Conservation (phyloP, 192 early-diverging fungal species). For the Thamnidium elegans region DNA sequence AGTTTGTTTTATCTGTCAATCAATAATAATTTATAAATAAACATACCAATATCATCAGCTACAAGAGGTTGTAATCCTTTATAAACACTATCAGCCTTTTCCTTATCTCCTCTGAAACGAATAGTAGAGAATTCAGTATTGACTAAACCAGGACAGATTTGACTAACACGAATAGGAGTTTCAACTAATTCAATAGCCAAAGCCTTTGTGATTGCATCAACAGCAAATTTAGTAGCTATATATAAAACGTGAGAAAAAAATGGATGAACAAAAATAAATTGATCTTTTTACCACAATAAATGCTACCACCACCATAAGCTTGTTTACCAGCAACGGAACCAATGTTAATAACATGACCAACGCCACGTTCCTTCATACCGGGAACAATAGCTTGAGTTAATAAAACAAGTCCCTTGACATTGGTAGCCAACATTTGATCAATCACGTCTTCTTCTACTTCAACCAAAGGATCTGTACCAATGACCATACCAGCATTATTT, state of each 20-base stretch:
- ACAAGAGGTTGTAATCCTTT: constrained; percentile 69
- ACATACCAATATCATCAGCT: constrained; percentile 63
- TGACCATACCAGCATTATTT: constrained; percentile 80
- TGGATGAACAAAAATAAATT: background rate
- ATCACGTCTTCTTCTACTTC: constrained; percentile 24
- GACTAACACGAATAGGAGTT: constrained; percentile 69
- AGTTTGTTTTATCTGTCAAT: background rate
- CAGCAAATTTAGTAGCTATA: constrained; percentile 62
- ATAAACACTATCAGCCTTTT: constrained; percentile 71
- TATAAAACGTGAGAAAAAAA: background rate
- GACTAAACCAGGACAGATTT: constrained; percentile 76
- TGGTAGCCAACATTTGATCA: constrained; percentile 67
- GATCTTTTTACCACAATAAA: constrained; percentile 60
- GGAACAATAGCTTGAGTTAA: constrained; percentile 76
- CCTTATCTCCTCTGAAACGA: constrained; percentile 66
- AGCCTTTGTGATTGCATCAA: constrained; percentile 75
- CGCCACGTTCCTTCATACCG: constrained; percentile 64
- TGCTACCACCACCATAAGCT: constrained; percentile 67
- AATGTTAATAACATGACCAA: constrained; percentile 86
- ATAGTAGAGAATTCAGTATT: constrained; percentile 91
- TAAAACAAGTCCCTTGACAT: constrained; percentile 86
- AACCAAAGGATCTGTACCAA: constrained; percentile 62
- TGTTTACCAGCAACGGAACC: constrained; percentile 71
- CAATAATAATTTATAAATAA: constrained; percentile 2
- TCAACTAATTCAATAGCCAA: constrained; percentile 73